Base-by-base conservation (phyloP, 2,329 filamentous ascomycete genomes). In the Venturiaceae sp. region DNA sequence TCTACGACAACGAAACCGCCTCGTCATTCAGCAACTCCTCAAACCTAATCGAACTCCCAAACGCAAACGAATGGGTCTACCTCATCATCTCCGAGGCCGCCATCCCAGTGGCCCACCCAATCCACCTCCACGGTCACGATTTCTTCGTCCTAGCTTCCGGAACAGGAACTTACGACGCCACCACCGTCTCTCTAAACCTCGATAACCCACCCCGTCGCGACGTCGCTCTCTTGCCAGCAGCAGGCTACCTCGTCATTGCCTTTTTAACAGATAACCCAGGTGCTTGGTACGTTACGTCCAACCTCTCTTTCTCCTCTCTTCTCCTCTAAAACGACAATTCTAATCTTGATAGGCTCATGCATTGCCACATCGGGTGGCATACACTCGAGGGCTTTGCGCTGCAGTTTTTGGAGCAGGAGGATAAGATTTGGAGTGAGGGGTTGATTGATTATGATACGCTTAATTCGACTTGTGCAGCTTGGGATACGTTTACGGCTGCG, bases 341-440 rank as follows among this genome's bases (percentile, higher is more conserved):
- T 0, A 70, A 70, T n/a, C 11, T 39, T 39, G 67, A 66, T 3
- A 71, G 63, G 63, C 58, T 71, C 5, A 67, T 71, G 67, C 70
- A 72, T 59, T 72, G 70, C 58, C 69, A 72, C 32, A 70, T 72
- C 55, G 69, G 67, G 5, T 72, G 69, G 68, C 71, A 72, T 50
- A 68, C 68, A 1, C 26, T 32, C 19, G 54, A 60, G 57, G 58
- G 60, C 6, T 61, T 60, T 26, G 60, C 58, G 1, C 57, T 61
- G 23, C 60, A 61, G 44, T 52, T 61, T 33, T 19, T 61, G 3
- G 60, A 61, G 26, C 44, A 32, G n/a, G 11, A 50, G 56, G 30
- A 26, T 39, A 9, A 58, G 55, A 58, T 58, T 23, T 11, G 9
- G 52, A 23, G n/a, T n/a, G n/a, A n/a, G 28, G 23, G 14, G 3